These are phyloP conservation scores for Agaricales sp. DNA, from an alignment of 1,284 basidiomycete genomes.

Conservation along the genomic window DNA sequence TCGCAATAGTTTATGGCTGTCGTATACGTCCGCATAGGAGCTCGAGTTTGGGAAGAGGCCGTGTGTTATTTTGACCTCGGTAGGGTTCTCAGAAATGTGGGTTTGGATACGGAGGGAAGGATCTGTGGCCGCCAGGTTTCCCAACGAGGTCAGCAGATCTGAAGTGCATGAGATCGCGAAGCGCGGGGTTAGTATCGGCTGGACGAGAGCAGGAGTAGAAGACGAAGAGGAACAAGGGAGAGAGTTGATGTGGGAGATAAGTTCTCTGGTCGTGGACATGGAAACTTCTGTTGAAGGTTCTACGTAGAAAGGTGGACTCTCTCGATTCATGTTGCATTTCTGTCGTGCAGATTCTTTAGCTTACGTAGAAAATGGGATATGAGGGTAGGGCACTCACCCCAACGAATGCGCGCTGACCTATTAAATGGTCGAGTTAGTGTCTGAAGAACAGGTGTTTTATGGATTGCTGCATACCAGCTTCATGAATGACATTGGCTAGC, in stretches of 20 bases:
- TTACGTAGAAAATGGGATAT: no score
- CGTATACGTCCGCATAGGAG: conserved; percentile 77
- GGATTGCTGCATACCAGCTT: conserved; percentile 35
- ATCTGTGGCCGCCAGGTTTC: conserved; percentile 44
- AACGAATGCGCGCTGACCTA: conserved; percentile 83
- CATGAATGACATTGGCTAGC: conserved; percentile 69
- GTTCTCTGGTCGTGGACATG: conserved; percentile 46
- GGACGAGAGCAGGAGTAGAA: conserved; percentile 44
- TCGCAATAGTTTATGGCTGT: conserved; percentile 66
- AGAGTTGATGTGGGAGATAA: conserved; percentile 62
- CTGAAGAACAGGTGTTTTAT: background rate
- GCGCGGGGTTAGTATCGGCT: conserved; percentile 88
- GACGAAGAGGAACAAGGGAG: conserved; percentile 25
- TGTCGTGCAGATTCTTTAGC: conserved; percentile 21
- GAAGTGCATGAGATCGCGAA: conserved; percentile 90
- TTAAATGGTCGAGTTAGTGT: conserved; percentile 4
- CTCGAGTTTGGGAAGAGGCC: conserved; percentile 50
- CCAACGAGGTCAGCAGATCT: conserved; percentile 59
- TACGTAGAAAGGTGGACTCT: conserved; percentile 63
- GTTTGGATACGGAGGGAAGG: conserved; percentile 78
- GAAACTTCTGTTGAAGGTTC: conserved; percentile 56
- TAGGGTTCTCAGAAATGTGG: conserved; percentile 81
- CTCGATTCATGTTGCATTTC: conserved; percentile 94
- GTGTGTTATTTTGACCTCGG: conserved; percentile 65
- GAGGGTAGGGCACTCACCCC: conserved; percentile 40